Conservation (phyloP, 192 early-diverging fungal species). For the Gigaspora rosea region DNA sequence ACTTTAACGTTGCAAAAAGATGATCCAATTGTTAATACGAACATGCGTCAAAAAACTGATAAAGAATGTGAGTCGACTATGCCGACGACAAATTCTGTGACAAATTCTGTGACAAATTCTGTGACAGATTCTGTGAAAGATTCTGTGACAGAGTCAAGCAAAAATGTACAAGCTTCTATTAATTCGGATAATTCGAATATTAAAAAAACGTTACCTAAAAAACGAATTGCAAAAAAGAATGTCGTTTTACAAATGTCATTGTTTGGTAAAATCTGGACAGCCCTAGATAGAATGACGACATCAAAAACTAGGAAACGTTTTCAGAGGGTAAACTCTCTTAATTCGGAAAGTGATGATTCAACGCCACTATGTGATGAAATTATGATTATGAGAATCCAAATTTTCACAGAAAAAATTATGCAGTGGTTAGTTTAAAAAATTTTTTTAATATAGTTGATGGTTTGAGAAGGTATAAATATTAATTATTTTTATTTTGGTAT, state of each 20-base stretch:
- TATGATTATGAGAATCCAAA: slow-evolving; percentile 36
- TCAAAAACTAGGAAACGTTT: slow-evolving; percentile 35
- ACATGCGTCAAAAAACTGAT: neutral
- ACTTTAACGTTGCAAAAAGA: slow-evolving; percentile 25
- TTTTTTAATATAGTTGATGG: neutral
- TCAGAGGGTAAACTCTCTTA: neutral
- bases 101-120: no score
- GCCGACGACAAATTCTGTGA: no score
- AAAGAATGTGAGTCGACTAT: no score
- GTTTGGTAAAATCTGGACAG: slow-evolving; percentile 49
- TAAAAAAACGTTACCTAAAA: neutral
- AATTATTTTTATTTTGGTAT: slow-evolving; percentile 18
- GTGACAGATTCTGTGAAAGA: no score
- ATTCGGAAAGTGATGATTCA: neutral
- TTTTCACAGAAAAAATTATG: slow-evolving; percentile 45
- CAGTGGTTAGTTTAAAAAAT: slow-evolving; percentile 37
- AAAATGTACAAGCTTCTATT: no score
- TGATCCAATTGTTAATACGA: neutral
- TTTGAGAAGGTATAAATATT: neutral
- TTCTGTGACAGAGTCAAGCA: no score
- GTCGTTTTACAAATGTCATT: slow-evolving; percentile 35
- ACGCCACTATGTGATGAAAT: slow-evolving; percentile 1
- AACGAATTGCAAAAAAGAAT: slow-evolving; percentile 8
- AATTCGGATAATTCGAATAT: neutral
- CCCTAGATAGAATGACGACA: slow-evolving; percentile 43